A percentile compares a stretch with the other conserved stretches of the same genome.
phyloP scores from a whole-genome alignment of 129 eudicot genomes.

The Chrysanthemum makinoi region DNA sequence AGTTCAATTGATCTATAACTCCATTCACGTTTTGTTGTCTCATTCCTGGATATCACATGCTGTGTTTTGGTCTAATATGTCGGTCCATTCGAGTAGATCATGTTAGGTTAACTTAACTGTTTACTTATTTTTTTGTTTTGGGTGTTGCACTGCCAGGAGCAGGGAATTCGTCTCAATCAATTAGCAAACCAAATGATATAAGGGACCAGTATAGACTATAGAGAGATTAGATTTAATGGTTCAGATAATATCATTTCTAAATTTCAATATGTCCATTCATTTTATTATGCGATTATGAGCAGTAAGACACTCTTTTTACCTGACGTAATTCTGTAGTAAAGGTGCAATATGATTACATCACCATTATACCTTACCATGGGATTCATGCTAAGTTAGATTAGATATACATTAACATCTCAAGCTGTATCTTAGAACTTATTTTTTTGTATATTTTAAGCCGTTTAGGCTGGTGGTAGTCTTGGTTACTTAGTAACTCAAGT shows the following conservation, averaged over 20 bases:
- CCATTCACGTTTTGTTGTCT: neutral
- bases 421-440: neutral
- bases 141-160: neutral
- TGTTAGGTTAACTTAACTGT: neutral
- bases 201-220: neutral
- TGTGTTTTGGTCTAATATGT: neutral
- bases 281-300: too few species aligned
- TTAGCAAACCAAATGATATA: neutral
- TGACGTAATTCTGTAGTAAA: too few species aligned
- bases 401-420: neutral
- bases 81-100: neutral
- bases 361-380: neutral
- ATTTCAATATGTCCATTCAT: too few species aligned
- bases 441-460: neutral
- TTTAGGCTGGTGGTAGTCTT: neutral
- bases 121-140: neutral
- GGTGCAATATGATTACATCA: too few species aligned
- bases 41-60: neutral
- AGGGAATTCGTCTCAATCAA: neutral
- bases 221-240: too few species aligned
- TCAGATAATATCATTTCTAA: too few species aligned
- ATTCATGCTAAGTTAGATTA: neutral
- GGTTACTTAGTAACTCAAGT: too few species aligned
- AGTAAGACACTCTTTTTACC: too few species aligned
- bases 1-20: neutral